phyloP scores from a whole-genome alignment of 257 asterid species.

The Solanum pimpinellifolium region DNA sequence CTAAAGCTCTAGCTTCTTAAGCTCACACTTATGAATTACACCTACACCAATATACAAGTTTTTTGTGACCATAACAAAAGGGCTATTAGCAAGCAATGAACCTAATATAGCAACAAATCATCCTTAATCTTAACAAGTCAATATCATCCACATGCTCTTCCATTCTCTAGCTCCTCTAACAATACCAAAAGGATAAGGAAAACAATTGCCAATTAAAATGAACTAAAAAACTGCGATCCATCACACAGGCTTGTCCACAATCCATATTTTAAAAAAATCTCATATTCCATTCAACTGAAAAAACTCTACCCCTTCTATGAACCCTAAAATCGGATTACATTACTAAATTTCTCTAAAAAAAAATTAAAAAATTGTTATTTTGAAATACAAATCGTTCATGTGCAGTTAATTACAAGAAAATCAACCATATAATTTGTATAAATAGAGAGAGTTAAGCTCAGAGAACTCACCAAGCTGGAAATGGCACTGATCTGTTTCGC shows the following conservation, averaged over 20 bases:
- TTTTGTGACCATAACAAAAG: neutral
- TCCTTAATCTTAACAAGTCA: neutral
- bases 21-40: neutral
- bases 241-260: neutral
- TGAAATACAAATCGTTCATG: neutral
- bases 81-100: neutral
- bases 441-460: neutral
- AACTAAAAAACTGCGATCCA: neutral
- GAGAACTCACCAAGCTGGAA: neutral
- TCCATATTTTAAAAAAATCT: neutral
- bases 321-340: neutral
- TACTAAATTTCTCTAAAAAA: neutral
- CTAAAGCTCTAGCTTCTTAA: neutral
- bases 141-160: neutral
- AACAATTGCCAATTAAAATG: neutral
- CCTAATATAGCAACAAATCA: neutral
- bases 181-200: neutral
- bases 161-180: neutral
- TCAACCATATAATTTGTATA: neutral
- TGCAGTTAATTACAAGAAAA: neutral
- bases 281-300: neutral
- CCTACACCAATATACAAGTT: neutral
- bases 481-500: neutral
- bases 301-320: neutral
- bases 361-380: neutral